Evolutionary conservation across 345 rosid genomes (phyloP).

Genomic region (Arabis hirsuta): DNA sequence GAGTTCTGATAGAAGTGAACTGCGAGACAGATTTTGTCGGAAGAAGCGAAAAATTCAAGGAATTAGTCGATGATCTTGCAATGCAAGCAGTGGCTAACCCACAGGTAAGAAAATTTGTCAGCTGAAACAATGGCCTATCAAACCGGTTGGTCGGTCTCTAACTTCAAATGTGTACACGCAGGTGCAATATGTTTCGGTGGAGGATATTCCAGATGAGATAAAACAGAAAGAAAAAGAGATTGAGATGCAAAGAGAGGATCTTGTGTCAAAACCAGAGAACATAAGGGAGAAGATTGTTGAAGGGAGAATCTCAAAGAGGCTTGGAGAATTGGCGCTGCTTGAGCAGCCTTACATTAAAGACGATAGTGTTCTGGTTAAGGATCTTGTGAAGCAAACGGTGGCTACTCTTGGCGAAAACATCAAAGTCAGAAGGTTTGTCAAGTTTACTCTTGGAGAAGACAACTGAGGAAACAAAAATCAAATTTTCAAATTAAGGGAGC

Average conservation of each 20-base stretch:
- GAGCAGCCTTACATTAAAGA: slow-evolving; percentile 84
- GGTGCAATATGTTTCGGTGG: slow-evolving; percentile 73
- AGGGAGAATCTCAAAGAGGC: slow-evolving; percentile 85
- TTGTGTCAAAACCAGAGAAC: slow-evolving; percentile 84
- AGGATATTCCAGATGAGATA: slow-evolving; percentile 64
- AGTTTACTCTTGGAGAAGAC: slow-evolving; percentile 76
- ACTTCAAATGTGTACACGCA: slow-evolving; percentile 13
- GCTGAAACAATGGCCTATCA: slow-evolving; percentile 19
- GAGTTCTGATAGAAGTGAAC: slow-evolving; percentile 89
- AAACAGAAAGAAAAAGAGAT: slow-evolving; percentile 75
- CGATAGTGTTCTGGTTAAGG: slow-evolving; percentile 75
- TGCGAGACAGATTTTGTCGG: slow-evolving; percentile 97
- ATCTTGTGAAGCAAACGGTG: slow-evolving; percentile 76
- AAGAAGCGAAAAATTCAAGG: slow-evolving; percentile 86
- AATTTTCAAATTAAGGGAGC: slow-evolving; percentile 34
- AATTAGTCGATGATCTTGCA: slow-evolving; percentile 86
- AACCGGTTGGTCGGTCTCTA: background rate
- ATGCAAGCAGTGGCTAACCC: slow-evolving; percentile 95
- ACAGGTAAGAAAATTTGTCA: slow-evolving; percentile 39
- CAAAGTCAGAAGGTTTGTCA: slow-evolving; percentile 68
- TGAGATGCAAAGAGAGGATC: slow-evolving; percentile 95
- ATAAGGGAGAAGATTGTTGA: slow-evolving; percentile 85
- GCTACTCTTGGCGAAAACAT: slow-evolving; percentile 96
- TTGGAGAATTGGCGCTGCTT: slow-evolving; percentile 75
- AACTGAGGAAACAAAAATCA: slow-evolving; percentile 26